Evolutionary conservation across 352 stramenopile species (phyloP), one percentile per base, ranked within the genome.

Genomic region (Phytophthora tentaculata): DNA sequence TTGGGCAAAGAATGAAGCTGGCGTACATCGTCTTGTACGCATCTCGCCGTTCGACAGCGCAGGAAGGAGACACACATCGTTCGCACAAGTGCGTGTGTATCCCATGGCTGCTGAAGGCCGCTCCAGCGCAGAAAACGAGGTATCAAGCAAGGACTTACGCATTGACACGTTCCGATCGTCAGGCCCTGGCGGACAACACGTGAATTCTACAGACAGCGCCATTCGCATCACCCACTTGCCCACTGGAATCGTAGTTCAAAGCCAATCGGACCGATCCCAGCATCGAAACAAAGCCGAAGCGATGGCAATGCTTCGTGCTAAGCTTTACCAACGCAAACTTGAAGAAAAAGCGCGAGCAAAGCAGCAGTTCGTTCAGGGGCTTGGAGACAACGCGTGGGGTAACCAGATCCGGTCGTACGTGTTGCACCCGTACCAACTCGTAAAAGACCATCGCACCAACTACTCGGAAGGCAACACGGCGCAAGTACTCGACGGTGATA

Each of bases 381-480:
- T 95, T 5, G 86, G 84, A 22, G 86, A 95, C 19, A 95, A 95
- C 48, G 78, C 79, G 0, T 93, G 83, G 83, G 86, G 86, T 44
- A 92, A 61, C 47, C 64, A 99, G 83, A 99, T 99, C 72, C 93
- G 97, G 9, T 98, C 98, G 76, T 99, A 99, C 75, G 84, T 97
- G 53, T 72, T 99, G 71, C 96, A 99, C 68, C 97, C 97, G 16
- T 99, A 99, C 84, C 98, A 98, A 72, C 88, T 99, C 76, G 94
- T 99, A 39, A 99, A 99, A 65, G 96, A 99, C 71, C 86, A 97
- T 71, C 81, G 94, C 49, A 98, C 90, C 2, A 95, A 96, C 22
- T 91, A 91, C 72, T 88, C 97, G n/a, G 93, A 89, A 51, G 87
- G 74, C 12, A 85, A 98, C 74, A 84, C 89, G 0, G 64, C 94